Conservation (phyloP, 2,329 filamentous ascomycete genomes). For the Metarhizium rileyi region DNA sequence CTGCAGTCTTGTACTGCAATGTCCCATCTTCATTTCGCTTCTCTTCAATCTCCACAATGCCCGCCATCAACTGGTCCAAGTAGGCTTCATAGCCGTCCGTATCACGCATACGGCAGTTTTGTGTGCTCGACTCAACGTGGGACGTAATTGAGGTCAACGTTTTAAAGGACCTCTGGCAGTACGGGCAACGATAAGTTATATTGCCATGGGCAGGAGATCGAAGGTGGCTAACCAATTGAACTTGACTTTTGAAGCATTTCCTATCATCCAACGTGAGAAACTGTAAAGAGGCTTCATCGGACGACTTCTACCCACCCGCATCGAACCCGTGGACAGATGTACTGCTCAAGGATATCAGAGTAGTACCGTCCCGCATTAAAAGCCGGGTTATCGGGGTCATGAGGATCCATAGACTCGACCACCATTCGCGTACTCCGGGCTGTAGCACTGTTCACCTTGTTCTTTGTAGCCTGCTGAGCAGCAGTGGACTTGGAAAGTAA, state of each 20-base stretch:
- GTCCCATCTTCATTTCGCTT: conserved; percentile 17
- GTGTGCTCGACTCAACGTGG: conserved; percentile 37
- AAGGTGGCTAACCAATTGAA: conserved; percentile 32
- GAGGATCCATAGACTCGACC: conserved; percentile 13
- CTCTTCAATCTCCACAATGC: conserved; percentile 17
- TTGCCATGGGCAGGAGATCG: conserved; percentile 30
- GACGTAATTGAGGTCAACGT: conserved; percentile 32
- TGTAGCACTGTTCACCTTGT: conserved; percentile 11
- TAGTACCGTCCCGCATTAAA: conserved; percentile 41
- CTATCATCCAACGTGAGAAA: conserved; percentile 17
- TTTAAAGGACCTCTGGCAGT: conserved; percentile 32
- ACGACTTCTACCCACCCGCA: conserved; percentile 37
- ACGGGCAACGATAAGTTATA: conserved; percentile 30
- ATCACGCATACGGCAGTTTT: conserved; percentile 33
- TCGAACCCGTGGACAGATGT: conserved; percentile 40
- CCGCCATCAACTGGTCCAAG: conserved; percentile 23
- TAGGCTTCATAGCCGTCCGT: conserved; percentile 25
- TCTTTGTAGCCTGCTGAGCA: conserved; percentile 10
- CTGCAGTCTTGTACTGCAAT: conserved; percentile 15
- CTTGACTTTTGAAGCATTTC: conserved; percentile 27
- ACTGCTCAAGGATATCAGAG: conserved; percentile 31
- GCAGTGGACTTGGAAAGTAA: conserved; percentile 8
- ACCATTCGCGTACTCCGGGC: conserved; percentile 8
- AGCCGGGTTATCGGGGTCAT: conserved; percentile 35
- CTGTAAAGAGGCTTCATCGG: neutral